These are phyloP conservation scores for Rugosomyces carneus DNA, from an alignment of 1,284 basidiomycete genomes.

Conservation along the genomic window DNA sequence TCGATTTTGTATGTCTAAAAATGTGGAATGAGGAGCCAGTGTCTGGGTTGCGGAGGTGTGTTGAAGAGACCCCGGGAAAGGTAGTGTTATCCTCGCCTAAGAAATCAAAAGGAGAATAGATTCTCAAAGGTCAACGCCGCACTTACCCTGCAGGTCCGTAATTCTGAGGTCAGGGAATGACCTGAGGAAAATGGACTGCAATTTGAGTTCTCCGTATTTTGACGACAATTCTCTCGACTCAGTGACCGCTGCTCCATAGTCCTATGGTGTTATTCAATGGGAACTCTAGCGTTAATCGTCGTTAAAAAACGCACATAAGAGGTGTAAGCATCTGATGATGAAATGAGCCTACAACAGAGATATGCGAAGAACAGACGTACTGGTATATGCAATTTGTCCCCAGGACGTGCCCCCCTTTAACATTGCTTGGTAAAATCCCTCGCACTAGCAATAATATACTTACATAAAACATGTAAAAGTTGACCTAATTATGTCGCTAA, in stretches of 20 bases:
- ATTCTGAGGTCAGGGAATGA: conserved; percentile 52
- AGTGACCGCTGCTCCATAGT: conserved; percentile 25
- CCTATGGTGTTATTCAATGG: background rate
- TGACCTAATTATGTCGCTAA: conserved; percentile 5
- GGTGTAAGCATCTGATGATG: conserved; percentile 12
- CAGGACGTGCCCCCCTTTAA: conserved; percentile 15
- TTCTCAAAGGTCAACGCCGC: conserved; percentile 15
- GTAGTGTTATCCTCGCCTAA: conserved; percentile 24
- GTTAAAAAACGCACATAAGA: conserved; percentile 10
- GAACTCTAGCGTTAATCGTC: background rate
- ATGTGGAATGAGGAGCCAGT: conserved; percentile 50
- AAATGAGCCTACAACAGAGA: background rate
- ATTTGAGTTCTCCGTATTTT: conserved; percentile 34
- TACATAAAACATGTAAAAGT: conserved; percentile 18
- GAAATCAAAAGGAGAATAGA: background rate
- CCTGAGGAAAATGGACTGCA: conserved; percentile 53
- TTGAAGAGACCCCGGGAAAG: conserved; percentile 41
- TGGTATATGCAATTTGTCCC: conserved; percentile 15
- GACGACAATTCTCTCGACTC: conserved; percentile 46
- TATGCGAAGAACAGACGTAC: conserved; percentile 3
- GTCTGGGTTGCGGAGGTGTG: conserved; percentile 47
- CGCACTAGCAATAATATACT: background rate
- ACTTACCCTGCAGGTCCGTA: conserved; percentile 45
- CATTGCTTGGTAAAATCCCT: background rate
- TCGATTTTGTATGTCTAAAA: conserved; percentile 35